Evolutionary conservation across 495 filamentous ascomycete species (phyloP).

Genomic region (Podospora sp.): DNA sequence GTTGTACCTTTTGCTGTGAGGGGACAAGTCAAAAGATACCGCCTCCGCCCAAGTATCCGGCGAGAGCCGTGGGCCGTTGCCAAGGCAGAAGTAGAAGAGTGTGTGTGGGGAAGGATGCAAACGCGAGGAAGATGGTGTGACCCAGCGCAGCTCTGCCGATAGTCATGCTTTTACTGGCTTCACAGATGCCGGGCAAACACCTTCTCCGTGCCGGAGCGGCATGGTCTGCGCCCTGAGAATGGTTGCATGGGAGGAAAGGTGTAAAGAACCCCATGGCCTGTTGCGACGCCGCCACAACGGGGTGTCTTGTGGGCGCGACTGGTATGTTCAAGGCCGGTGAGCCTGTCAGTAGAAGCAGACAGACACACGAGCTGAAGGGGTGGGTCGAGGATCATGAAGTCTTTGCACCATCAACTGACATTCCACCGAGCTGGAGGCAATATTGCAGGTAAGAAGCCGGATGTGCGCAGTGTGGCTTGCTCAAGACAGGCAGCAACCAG

Average conservation of each 20-base stretch:
- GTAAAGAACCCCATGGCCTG: neutral
- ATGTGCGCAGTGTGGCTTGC: neutral
- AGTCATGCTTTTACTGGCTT: neutral
- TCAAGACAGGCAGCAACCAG: neutral
- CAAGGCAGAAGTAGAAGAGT: neutral
- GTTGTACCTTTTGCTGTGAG: neutral
- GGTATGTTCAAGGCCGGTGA: neutral
- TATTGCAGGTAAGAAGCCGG: neutral
- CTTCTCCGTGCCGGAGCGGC: neutral
- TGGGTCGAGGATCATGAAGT: neutral
- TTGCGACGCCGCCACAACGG: neutral
- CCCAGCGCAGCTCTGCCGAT: neutral
- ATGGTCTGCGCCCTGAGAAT: neutral
- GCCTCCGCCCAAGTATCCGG: neutral
- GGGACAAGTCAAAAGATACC: neutral
- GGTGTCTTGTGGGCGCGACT: neutral
- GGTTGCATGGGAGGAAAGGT: neutral
- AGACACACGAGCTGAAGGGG: neutral
- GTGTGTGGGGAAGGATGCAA: neutral
- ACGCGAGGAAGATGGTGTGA: neutral
- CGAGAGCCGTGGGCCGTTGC: neutral
- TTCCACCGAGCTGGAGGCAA: neutral
- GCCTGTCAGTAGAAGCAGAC: neutral
- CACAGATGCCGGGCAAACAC: constrained; percentile 4
- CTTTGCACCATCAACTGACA: neutral